Conservation (phyloP, 768 basidiomycete genomes). For the Xerocomellus amylosporus region DNA sequence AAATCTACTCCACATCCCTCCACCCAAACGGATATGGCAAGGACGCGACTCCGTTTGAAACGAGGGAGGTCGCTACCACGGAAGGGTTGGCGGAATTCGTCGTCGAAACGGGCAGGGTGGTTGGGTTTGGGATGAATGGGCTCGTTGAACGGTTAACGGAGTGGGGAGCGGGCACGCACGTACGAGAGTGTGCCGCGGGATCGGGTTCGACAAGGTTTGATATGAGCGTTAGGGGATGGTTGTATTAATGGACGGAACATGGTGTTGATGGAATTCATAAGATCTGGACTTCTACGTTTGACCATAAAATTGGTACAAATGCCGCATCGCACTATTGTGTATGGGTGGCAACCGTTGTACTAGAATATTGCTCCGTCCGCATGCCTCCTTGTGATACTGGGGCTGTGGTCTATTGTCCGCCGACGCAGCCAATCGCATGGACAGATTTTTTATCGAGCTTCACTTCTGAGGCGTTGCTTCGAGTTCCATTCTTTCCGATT, state of each 20-base stretch:
- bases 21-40: slow-evolving; percentile 40
- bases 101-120: slow-evolving; percentile 24
- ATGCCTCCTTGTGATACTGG: too few species aligned
- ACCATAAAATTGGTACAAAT: neutral
- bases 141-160: slow-evolving; percentile 16
- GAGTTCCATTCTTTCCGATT: neutral
- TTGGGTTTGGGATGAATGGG: slow-evolving; percentile 30
- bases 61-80: neutral
- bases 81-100: slow-evolving; percentile 22
- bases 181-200: slow-evolving; percentile 22
- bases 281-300: neutral
- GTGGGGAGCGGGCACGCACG: slow-evolving; percentile 19
- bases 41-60: slow-evolving; percentile 34
- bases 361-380: too few species aligned
- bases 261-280: neutral
- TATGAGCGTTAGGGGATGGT: neutral
- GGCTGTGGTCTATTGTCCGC: too few species aligned
- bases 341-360: neutral
- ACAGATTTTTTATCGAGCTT: too few species aligned
- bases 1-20: slow-evolving; percentile 21
- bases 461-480: neutral
- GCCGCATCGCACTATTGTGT: neutral
- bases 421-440: too few species aligned
- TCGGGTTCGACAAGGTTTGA: slow-evolving; percentile 23
- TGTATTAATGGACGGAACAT: neutral